These are phyloP conservation scores for Pseudoneurospora amorphoporcata DNA, from an alignment of 495 filamentous ascomycete species.

Conservation along the genomic window DNA sequence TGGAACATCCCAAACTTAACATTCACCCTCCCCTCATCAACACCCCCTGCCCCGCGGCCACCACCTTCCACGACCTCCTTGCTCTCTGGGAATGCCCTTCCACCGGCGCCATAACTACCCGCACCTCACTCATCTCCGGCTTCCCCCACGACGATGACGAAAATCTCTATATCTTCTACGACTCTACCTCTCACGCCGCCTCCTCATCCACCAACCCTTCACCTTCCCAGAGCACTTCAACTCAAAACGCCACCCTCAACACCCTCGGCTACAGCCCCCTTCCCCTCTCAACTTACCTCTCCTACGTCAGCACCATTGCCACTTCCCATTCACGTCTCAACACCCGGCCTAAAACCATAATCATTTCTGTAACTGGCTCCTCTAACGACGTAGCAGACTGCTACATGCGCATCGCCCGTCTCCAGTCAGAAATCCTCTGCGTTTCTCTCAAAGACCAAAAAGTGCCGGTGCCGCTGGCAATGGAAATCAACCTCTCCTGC, in stretches of 20 bases:
- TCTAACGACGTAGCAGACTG: constrained; percentile 37
- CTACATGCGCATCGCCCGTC: constrained; percentile 25
- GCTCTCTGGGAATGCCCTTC: constrained; percentile 44
- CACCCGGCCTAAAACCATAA: constrained; percentile 44
- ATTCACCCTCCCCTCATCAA: constrained; percentile 60
- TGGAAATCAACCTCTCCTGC: constrained; percentile 66
- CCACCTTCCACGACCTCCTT: constrained; percentile 44
- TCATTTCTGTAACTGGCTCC: constrained; percentile 59
- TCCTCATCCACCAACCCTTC: background rate
- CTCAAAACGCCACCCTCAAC: constrained; percentile 50
- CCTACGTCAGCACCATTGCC: constrained; percentile 26
- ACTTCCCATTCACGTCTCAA: constrained; percentile 16
- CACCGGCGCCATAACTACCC: constrained; percentile 60
- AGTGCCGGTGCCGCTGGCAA: constrained; percentile 24
- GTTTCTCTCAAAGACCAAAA: too few relatives aligned
- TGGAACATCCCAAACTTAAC: constrained; percentile 18
- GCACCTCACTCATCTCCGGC: constrained; percentile 49
- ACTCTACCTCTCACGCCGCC: constrained; percentile 33
- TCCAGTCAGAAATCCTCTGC: background rate
- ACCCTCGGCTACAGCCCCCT: constrained; percentile 62
- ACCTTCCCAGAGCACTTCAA: background rate
- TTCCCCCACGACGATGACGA: constrained; percentile 51
- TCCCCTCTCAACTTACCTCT: constrained; percentile 55
- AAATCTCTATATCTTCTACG: constrained; percentile 56
- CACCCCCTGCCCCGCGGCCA: constrained; percentile 62